Evolutionary conservation across 495 filamentous ascomycete species (phyloP).

Genomic region (Trichocladium antarcticum): DNA sequence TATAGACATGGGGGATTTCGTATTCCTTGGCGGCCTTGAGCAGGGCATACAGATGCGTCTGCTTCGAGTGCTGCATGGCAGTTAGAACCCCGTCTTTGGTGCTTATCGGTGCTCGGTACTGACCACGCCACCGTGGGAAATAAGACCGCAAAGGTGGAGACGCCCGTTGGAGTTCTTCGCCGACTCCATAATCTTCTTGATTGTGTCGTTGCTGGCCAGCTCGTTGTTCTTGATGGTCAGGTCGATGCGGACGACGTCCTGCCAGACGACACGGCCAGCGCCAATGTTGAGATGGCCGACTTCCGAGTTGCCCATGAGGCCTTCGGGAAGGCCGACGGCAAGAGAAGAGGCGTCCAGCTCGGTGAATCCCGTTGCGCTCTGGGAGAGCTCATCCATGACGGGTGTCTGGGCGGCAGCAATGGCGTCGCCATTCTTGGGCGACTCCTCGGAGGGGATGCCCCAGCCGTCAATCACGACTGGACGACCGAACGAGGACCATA

Average conservation of each 20-base stretch:
- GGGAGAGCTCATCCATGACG: constrained; percentile 39
- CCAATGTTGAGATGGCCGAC: constrained; percentile 98
- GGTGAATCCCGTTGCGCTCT: constrained; percentile 37
- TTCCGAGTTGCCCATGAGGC: constrained; percentile 97
- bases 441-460: constrained; percentile 73
- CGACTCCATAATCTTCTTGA: constrained; percentile 63
- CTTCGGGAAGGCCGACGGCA: constrained; percentile 89
- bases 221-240: constrained; percentile 84
- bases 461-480: constrained; percentile 95
- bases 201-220: constrained; percentile 63
- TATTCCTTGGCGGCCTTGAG: constrained; percentile 80
- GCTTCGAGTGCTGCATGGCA: constrained; percentile 63
- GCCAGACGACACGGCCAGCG: constrained; percentile 95
- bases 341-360: constrained; percentile 91
- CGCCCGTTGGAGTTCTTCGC: constrained; percentile 84
- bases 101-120: constrained; percentile 15
- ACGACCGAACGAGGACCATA: constrained; percentile 35
- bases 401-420: constrained; percentile 88
- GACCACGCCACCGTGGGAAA: constrained; percentile 89
- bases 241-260: constrained; percentile 97
- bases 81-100: not conserved
- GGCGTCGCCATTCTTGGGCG: constrained; percentile 78
- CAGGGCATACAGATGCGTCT: constrained; percentile 79
- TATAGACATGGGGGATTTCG: constrained; percentile 79
- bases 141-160: constrained; percentile 78